Percentiles rank a stretch among this genome's conserved stretches.
phyloP scores from a whole-genome alignment of 2,329 filamentous ascomycete genomes.

The Cryoendolithus antarcticus region DNA sequence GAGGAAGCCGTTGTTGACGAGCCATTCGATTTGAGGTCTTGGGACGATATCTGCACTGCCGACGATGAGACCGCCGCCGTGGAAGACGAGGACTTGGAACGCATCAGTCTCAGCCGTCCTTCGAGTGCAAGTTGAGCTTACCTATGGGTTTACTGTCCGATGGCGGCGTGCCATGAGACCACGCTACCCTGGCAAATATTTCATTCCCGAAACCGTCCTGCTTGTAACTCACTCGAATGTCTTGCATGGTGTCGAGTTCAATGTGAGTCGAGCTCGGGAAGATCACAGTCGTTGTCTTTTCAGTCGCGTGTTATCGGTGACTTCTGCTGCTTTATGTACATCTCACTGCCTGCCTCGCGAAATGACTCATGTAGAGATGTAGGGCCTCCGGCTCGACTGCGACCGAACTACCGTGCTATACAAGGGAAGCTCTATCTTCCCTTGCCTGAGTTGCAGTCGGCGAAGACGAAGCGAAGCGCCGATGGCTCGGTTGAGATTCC shows the following conservation, averaged over 20 bases:
- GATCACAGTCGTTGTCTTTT: too few relatives aligned
- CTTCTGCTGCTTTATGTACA: too few relatives aligned
- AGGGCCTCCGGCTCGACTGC: too few relatives aligned
- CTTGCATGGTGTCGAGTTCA: conserved; percentile 5
- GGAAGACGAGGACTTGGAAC: conserved; percentile 8
- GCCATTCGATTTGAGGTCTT: conserved; percentile 10
- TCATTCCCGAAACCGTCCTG: conserved; percentile 8
- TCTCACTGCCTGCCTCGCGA: too few relatives aligned
- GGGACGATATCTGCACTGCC: conserved; percentile 12
- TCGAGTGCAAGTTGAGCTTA: conserved; percentile 2
- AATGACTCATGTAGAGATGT: too few relatives aligned
- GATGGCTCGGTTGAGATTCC: too few relatives aligned
- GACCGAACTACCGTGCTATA: too few relatives aligned
- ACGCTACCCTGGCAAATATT: conserved; percentile 8
- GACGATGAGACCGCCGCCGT: conserved; percentile 11
- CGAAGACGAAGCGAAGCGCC: too few relatives aligned
- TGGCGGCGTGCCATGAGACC: conserved; percentile 2
- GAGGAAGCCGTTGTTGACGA: conserved; percentile 8
- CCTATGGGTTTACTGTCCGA: conserved; percentile 7
- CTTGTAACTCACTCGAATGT: conserved; percentile 8
- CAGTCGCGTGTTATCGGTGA: too few relatives aligned
- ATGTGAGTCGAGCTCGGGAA: too few relatives aligned
- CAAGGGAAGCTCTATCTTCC: too few relatives aligned
- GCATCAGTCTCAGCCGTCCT: not conserved
- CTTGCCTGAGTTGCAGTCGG: too few relatives aligned